Evolutionary conservation across 805 yeast genomes (phyloP).

Genomic region (Candida incommunis): DNA sequence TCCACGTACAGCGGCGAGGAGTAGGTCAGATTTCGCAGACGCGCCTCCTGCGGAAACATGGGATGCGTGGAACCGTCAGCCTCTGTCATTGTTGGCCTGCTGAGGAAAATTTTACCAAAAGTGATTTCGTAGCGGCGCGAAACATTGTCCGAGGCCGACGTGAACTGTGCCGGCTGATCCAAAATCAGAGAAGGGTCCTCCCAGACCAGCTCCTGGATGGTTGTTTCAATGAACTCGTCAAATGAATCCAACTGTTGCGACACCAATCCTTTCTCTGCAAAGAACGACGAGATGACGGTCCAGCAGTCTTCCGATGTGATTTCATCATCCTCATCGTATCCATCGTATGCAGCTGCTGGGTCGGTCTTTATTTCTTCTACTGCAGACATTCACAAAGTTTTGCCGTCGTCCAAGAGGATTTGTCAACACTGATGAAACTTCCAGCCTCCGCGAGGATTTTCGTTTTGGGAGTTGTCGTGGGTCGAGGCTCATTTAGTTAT

Average conservation of each 20-base stretch:
- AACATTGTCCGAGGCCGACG: constrained; percentile 77
- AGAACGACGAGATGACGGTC: constrained; percentile 94
- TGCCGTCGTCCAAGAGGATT: not conserved
- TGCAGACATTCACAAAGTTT: no score
- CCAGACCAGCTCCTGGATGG: constrained; percentile 92
- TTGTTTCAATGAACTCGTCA: constrained; percentile 92
- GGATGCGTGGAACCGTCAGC: constrained; percentile 99
- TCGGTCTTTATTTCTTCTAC: no score
- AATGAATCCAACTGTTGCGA: constrained; percentile 97
- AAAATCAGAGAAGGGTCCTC: constrained; percentile 89
- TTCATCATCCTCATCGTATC: constrained; percentile 52
- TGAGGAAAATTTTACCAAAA: constrained; percentile 93
- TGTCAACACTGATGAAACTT: not conserved
- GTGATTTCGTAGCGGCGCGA: constrained; percentile 89
- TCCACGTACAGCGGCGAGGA: constrained; percentile 94
- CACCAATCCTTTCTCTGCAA: constrained; percentile 91
- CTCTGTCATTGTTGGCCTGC: constrained; percentile 97
- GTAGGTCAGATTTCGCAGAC: constrained; percentile 89
- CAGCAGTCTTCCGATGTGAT: constrained; percentile 98
- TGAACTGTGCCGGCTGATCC: constrained; percentile 97
- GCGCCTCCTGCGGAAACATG: constrained; percentile 95
- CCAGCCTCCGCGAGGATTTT: not conserved
- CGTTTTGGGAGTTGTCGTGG: no score
- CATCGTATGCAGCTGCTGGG: constrained; percentile 23
- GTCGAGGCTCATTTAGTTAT: not conserved